Conservation (phyloP, 1,284 basidiomycete genomes). For the Vanrija humicola region DNA sequence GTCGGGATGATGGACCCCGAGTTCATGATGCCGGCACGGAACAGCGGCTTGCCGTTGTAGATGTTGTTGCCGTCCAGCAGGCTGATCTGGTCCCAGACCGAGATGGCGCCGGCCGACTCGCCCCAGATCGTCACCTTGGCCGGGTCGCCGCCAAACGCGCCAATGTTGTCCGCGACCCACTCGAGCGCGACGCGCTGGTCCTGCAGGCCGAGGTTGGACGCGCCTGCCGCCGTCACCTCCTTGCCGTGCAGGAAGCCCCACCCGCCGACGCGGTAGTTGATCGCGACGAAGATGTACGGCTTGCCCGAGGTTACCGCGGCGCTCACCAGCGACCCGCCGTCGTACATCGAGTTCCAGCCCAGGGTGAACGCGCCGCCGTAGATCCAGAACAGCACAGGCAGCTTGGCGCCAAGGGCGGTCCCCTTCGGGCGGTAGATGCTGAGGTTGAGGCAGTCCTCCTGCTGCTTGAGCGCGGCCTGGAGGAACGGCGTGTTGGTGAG, state of each 20-base stretch:
- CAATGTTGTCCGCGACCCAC: constrained; percentile 42
- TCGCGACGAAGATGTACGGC: constrained; percentile 56
- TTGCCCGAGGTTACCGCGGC: constrained; percentile 19
- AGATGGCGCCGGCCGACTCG: constrained; percentile 56
- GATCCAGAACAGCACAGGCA: constrained; percentile 37
- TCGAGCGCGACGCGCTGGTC: constrained; percentile 37
- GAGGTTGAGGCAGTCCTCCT: constrained; percentile 28
- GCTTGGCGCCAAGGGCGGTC: constrained; percentile 18
- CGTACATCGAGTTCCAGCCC: constrained; percentile 20
- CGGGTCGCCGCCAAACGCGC: constrained; percentile 43
- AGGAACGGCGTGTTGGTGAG: constrained; percentile 5
- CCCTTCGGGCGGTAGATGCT: constrained; percentile 21
- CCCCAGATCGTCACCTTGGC: constrained; percentile 53
- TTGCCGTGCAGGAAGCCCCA: constrained; percentile 51
- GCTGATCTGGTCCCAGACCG: constrained; percentile 52
- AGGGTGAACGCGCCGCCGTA: constrained; percentile 30
- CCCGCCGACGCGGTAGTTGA: constrained; percentile 56
- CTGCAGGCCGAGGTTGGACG: constrained; percentile 55
- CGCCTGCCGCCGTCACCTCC: constrained; percentile 53
- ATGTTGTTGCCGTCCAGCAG: constrained; percentile 53
- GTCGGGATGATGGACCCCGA: constrained; percentile 47
- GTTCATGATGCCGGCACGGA: constrained; percentile 42
- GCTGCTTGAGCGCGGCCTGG: constrained; percentile 10
- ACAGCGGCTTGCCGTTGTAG: constrained; percentile 50
- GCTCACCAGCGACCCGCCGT: constrained; percentile 8